A percentile compares a stretch with the other conserved stretches of the same genome.
Evolutionary conservation across 371 early-diverging fungal species (phyloP).

Genomic region (Fennellomyces sp.): DNA sequence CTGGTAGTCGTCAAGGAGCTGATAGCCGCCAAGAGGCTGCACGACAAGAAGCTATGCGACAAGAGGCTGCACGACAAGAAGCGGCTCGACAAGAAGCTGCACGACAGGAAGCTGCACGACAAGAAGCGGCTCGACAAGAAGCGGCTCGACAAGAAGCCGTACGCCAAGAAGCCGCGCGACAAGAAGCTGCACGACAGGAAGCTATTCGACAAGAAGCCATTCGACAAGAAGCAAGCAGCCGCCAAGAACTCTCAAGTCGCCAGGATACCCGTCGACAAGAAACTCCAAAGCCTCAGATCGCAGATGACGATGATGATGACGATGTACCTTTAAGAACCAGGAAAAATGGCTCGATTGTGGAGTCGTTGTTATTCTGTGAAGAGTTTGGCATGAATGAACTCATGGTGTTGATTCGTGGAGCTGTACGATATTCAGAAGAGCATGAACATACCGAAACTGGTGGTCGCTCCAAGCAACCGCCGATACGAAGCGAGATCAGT

Average conservation of each 20-base stretch:
- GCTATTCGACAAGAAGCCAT: too few relatives aligned
- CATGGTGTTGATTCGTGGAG: constrained; percentile 52
- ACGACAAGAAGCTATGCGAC: not conserved
- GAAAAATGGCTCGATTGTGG: constrained; percentile 9
- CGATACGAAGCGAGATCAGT: constrained; percentile 39
- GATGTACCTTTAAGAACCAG: not conserved
- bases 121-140: too few relatives aligned
- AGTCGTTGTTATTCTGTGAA: constrained; percentile 46
- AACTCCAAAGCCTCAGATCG: not conserved
- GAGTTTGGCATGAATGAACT: constrained; percentile 57
- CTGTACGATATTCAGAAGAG: constrained; percentile 29
- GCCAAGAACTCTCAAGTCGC: not conserved
- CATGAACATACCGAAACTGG: constrained; percentile 8
- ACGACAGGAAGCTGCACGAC: too few relatives aligned
- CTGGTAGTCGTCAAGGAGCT: too few relatives aligned
- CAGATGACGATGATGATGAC: not conserved
- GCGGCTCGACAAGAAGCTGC: too few relatives aligned
- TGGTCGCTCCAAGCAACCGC: constrained; percentile 1
- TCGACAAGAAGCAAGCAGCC: not conserved
- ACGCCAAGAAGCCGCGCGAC: too few relatives aligned
- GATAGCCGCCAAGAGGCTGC: not conserved
- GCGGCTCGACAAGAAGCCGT: too few relatives aligned
- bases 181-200: not conserved
- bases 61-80: too few relatives aligned
- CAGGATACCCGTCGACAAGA: too few relatives aligned